Conservation (phyloP, 495 filamentous ascomycete genomes). For the Podospora bellae-mahoneyi region DNA sequence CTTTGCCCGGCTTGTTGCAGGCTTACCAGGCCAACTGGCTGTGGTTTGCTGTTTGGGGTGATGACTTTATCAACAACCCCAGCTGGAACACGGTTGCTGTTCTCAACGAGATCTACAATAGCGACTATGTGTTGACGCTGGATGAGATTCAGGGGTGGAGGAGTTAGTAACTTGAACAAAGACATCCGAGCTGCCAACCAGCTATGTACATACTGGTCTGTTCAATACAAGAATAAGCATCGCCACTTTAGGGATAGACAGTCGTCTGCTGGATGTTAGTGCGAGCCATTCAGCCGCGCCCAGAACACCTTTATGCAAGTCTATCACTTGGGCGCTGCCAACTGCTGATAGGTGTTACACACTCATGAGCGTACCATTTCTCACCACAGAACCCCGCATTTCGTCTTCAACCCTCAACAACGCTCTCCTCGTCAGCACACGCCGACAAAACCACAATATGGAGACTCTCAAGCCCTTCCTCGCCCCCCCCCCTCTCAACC, state of each 20-base stretch:
- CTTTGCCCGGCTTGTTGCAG: constrained; percentile 38
- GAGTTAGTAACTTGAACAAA: not conserved
- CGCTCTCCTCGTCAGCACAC: not conserved
- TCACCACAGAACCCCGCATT: not conserved
- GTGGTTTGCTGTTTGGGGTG: constrained; percentile 47
- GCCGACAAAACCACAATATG: not conserved
- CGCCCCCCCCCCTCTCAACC: not conserved
- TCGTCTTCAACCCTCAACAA: not conserved
- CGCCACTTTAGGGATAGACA: too few species aligned
- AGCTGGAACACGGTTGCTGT: constrained; percentile 36
- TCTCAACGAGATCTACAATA: constrained; percentile 35
- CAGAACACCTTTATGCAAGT: not conserved
- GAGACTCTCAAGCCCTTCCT: not conserved
- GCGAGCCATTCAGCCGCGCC: not conserved
- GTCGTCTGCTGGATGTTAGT: too few species aligned
- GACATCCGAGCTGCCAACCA: too few species aligned
- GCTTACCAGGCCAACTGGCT: constrained; percentile 46
- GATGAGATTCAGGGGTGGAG: constrained; percentile 43
- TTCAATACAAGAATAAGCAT: too few species aligned
- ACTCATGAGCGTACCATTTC: not conserved
- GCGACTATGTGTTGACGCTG: constrained; percentile 40
- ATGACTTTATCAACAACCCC: constrained; percentile 36
- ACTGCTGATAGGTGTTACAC: not conserved
- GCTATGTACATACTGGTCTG: too few species aligned
- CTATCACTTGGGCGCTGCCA: not conserved